A percentile compares a stretch with the other conserved stretches of the same genome.
Evolutionary conservation across 257 asterid genomes (phyloP).

Genomic region (Solanum piurae): DNA sequence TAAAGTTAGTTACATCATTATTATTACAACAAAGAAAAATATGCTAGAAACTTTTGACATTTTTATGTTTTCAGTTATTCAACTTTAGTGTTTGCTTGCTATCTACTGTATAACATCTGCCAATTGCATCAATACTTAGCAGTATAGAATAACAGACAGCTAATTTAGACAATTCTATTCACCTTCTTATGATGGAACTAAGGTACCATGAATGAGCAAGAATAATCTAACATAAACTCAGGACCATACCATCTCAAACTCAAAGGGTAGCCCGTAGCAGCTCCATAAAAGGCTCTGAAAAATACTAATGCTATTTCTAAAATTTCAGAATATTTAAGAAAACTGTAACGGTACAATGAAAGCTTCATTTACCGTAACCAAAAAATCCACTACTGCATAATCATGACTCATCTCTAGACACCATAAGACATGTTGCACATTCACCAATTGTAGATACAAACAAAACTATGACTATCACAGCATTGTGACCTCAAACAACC

Average conservation of each 20-base stretch:
- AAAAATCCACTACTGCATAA: background rate
- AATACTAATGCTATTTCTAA: background rate
- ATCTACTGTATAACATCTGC: background rate
- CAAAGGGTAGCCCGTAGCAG: background rate
- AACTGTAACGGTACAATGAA: background rate
- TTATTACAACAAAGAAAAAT: background rate
- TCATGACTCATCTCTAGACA: background rate
- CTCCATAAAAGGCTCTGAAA: background rate
- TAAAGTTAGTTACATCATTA: background rate
- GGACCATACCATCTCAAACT: background rate
- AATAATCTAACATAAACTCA: background rate
- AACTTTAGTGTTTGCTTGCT: background rate
- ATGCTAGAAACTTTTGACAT: background rate
- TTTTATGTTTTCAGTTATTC: background rate
- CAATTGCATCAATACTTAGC: background rate
- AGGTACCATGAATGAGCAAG: background rate
- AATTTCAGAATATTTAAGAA: background rate
- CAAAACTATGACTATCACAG: background rate
- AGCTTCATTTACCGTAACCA: background rate
- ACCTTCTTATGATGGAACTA: background rate
- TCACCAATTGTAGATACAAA: background rate
- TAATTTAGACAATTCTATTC: background rate
- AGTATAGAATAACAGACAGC: background rate
- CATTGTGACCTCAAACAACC: background rate
- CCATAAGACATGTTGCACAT: background rate